Percentiles rank a stretch among this genome's conserved stretches.
Conservation (phyloP, 106 monocot genomes). For the Dendrobium officinale region DNA sequence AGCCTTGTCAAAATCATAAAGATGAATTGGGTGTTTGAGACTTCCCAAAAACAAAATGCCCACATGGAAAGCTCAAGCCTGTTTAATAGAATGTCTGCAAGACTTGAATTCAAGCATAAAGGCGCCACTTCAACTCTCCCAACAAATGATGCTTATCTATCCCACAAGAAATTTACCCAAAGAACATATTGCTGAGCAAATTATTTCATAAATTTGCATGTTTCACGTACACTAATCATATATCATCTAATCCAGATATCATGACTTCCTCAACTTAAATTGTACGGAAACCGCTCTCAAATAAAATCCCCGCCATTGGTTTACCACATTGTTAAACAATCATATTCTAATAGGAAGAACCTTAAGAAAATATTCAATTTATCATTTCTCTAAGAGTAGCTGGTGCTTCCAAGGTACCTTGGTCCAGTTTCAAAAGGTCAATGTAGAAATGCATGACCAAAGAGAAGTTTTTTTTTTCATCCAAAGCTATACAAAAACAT, state of each 20-base stretch:
- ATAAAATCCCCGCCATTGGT: background rate
- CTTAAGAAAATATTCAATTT: background rate
- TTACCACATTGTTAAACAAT: background rate
- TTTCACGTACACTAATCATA: background rate
- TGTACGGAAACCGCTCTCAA: background rate
- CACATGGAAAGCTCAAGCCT: too few species aligned
- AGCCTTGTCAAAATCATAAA: too few species aligned
- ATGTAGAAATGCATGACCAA: background rate
- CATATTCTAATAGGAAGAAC: background rate
- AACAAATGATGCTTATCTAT: background rate
- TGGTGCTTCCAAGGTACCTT: background rate
- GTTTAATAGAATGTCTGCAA: background rate
- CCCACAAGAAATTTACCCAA: background rate
- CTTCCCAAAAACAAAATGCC: too few species aligned
- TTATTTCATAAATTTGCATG: background rate
- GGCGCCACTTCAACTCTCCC: background rate
- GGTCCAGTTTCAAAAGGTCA: background rate
- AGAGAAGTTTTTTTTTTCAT: background rate
- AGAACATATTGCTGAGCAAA: background rate
- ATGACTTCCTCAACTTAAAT: background rate
- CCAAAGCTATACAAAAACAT: background rate
- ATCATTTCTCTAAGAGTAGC: background rate
- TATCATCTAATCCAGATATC: background rate
- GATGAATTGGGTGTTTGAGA: too few species aligned
- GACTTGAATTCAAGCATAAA: background rate